phyloP scores from a whole-genome alignment of 768 basidiomycete genomes.

The Pilatotrama ljubarskyi region DNA sequence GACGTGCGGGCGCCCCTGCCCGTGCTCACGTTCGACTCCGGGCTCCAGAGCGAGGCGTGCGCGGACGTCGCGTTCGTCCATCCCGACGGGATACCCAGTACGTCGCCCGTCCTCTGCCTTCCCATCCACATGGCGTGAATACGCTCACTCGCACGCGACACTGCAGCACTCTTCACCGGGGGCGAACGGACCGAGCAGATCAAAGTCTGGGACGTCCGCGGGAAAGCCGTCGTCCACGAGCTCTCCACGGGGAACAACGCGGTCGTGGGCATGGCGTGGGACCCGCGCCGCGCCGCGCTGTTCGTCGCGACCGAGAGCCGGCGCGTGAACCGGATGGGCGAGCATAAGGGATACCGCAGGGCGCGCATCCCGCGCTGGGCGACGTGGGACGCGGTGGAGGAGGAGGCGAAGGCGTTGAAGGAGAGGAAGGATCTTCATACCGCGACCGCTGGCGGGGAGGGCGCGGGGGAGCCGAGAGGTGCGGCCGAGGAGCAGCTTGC shows the following conservation, averaged over 20 bases:
- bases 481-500: no score
- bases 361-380: conserved; percentile 21
- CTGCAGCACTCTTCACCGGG: conserved; percentile 31
- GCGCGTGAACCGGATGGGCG: conserved; percentile 31
- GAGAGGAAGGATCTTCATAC: no score
- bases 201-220: conserved; percentile 44
- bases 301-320: conserved; percentile 38
- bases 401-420: neutral
- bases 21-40: conserved; percentile 36
- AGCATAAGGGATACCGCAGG: conserved; percentile 24
- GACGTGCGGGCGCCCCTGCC: conserved; percentile 41
- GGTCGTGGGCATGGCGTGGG: conserved; percentile 38
- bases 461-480: no score
- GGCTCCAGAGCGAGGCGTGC: conserved; percentile 21
- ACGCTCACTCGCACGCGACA: conserved; percentile 21
- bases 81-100: conserved; percentile 41
- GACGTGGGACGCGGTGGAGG: neutral
- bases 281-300: conserved; percentile 25
- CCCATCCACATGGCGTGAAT: no score
- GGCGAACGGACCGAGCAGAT: conserved; percentile 31
- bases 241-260: conserved; percentile 45
- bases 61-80: conserved; percentile 33
- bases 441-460: no score
- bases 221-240: conserved; percentile 36
- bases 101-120: neutral